phyloP scores from a whole-genome alignment of 192 early-diverging fungal genomes.

The Backusella tarrabulga region DNA sequence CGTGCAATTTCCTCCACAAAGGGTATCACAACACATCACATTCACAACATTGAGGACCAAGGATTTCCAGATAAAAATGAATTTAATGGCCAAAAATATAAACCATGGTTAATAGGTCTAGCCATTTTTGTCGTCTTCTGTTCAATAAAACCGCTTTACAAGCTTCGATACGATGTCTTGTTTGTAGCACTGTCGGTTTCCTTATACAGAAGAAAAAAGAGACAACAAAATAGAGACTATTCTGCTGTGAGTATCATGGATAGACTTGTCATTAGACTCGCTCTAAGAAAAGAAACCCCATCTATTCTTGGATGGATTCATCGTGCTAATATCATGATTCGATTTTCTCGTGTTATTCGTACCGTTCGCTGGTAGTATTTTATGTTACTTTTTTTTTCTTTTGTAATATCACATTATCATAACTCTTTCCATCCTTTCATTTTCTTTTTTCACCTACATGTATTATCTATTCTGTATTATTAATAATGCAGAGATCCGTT shows the following conservation, averaged over 20 bases:
- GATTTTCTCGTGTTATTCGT: neutral
- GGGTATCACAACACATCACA: neutral
- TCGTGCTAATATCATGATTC: neutral
- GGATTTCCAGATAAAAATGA: neutral
- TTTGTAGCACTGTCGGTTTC: neutral
- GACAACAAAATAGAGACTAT: neutral
- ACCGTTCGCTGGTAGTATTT: neutral
- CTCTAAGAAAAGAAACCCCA: slow-evolving; percentile 2
- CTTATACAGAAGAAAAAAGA: neutral
- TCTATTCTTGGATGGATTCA: neutral
- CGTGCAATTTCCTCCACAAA: neutral
- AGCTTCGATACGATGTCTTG: neutral
- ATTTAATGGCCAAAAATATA: neutral
- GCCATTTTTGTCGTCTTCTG: neutral
- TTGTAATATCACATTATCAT: too few relatives aligned
- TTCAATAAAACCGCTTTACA: neutral
- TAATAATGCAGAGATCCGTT: too few relatives aligned
- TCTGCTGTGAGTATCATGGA: slow-evolving; percentile 3
- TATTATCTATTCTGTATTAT: too few relatives aligned
- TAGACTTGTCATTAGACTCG: neutral
- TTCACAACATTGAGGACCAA: neutral
- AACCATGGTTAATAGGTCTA: neutral
- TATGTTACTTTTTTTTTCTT: neutral
- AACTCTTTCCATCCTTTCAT: too few relatives aligned
- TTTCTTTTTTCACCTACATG: too few relatives aligned